Base-by-base conservation (phyloP, 768 basidiomycete genomes). In the Hygrophorus russula region DNA sequence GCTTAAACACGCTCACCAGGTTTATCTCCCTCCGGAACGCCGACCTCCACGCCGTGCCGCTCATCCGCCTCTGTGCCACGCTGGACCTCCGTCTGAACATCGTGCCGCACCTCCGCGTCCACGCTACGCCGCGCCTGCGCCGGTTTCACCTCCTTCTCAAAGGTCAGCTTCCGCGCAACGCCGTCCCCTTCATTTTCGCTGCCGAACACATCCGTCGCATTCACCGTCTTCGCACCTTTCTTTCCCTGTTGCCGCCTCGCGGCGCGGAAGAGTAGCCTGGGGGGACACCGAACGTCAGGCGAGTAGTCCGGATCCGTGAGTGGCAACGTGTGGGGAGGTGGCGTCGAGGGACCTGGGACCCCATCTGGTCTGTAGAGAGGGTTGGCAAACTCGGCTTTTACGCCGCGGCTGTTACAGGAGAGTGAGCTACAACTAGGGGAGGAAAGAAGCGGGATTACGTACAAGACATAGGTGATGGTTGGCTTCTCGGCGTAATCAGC, bases 381-480 rank as follows among this genome's bases (percentile, higher is more conserved):
- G 47, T 85, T 86, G 5, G 71, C 70, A 53, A 79, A 77, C 5
- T 63, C 64, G 15, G 74, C 69, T 39, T 76, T 74, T 30, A 75
- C 73, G 38, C 83, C 82, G 32, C 83, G 83, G 68, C 82, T 85
- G 44, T 3, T 39, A 28, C 37, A n/a, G 18, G 31, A 19, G 5
- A 36, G 34, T 11, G 29, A 29, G n/a, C 17, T 19, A 32, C 53
- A 34, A 51, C 41, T 14, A 27, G 19, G 29, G 8, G 42, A 3
- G 15, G 6, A 15, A 12, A 8, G 12, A 30, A 24, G 39, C 17
- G 38, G 15, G 10, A 39, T 38, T 3, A 74, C 81, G 53, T 58
- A 85, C 82, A 85, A 85, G 37, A 86, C 83, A 53, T 80, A 81
- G 19, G 75, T 76, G 41, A 85, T 62, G 2, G 71, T 82, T 0